Percentiles rank a stretch among this genome's conserved stretches.
phyloP scores from a whole-genome alignment of 495 filamentous ascomycete species.

The Lasiosphaeriaceae sp. region DNA sequence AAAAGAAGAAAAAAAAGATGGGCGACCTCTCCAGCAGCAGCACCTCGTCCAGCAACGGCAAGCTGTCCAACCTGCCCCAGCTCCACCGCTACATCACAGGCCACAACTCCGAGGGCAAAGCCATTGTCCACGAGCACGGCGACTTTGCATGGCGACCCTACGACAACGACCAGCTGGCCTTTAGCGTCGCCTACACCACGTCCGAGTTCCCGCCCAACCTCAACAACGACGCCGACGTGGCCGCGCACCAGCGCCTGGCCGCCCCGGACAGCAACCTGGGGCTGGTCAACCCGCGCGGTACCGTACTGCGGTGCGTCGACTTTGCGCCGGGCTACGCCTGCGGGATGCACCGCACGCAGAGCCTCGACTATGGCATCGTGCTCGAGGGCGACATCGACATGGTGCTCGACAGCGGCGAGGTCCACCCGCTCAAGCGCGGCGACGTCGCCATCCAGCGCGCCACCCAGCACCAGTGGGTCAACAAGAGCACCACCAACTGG shows the following conservation, averaged over 20 bases:
- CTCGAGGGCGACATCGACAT: conserved; percentile 69
- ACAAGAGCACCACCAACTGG: conserved; percentile 52
- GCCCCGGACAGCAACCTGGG: conserved; percentile 35
- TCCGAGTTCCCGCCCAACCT: conserved; percentile 50
- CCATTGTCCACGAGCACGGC: conserved; percentile 29
- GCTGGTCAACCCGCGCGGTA: conserved; percentile 46
- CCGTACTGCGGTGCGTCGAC: conserved; percentile 58
- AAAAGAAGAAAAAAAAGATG: conserved; percentile 14
- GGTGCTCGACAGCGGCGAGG: conserved; percentile 58
- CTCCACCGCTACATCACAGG: conserved; percentile 38
- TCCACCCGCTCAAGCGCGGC: conserved; percentile 51
- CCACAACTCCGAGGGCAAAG: conserved; percentile 35
- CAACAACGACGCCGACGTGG: conserved; percentile 49
- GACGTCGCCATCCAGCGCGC: conserved; percentile 63
- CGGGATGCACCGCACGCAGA: conserved; percentile 68
- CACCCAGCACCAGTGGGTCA: conserved; percentile 67
- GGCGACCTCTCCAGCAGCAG: conserved; percentile 1
- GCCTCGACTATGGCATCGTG: conserved; percentile 72
- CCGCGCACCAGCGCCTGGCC: conserved; percentile 25
- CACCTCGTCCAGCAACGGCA: not conserved
- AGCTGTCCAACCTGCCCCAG: conserved; percentile 32
- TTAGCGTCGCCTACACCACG: conserved; percentile 46
- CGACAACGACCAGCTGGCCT: conserved; percentile 30
- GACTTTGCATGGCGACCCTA: conserved; percentile 29
- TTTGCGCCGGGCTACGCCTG: conserved; percentile 51